Evolutionary conservation across 257 asterid species (phyloP).

Genomic region (Nicotiana attenuata): DNA sequence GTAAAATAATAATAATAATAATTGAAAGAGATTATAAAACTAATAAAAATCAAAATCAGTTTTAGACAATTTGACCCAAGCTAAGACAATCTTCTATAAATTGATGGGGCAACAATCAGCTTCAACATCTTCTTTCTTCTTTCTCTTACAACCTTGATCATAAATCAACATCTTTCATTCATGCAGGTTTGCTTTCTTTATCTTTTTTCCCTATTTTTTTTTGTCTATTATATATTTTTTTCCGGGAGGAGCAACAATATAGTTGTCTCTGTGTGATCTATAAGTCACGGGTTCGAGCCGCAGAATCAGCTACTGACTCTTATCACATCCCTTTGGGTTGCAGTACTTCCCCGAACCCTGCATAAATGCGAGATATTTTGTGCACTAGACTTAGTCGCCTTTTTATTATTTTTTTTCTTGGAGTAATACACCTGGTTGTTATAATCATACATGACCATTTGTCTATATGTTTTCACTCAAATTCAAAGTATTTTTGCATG

Average conservation of each 20-base stretch:
- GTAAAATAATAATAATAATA: not conserved
- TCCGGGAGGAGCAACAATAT: too few species aligned
- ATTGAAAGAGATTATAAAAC: not conserved
- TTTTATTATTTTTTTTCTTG: not conserved
- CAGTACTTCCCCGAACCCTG: too few species aligned
- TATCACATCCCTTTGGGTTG: too few species aligned
- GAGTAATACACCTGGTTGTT: not conserved
- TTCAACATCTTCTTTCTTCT: not conserved
- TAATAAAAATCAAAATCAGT: not conserved
- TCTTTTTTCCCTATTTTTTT: fast-evolving
- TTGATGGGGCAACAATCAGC: not conserved
- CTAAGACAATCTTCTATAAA: not conserved
- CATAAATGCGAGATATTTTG: too few species aligned
- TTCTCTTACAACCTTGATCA: not conserved
- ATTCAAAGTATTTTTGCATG: not conserved
- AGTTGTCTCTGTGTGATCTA: too few species aligned
- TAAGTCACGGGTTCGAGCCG: too few species aligned
- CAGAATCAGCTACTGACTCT: too few species aligned
- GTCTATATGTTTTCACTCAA: not conserved
- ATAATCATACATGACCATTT: not conserved
- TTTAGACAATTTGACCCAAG: not conserved
- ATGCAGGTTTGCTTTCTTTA: not conserved
- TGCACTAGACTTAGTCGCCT: too few species aligned
- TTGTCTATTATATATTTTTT: not conserved
- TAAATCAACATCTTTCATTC: not conserved